Evolutionary conservation across 2,329 filamentous ascomycete genomes (phyloP), one percentile per base, ranked within the genome.

Genomic region (Sarocladium brachiariae): DNA sequence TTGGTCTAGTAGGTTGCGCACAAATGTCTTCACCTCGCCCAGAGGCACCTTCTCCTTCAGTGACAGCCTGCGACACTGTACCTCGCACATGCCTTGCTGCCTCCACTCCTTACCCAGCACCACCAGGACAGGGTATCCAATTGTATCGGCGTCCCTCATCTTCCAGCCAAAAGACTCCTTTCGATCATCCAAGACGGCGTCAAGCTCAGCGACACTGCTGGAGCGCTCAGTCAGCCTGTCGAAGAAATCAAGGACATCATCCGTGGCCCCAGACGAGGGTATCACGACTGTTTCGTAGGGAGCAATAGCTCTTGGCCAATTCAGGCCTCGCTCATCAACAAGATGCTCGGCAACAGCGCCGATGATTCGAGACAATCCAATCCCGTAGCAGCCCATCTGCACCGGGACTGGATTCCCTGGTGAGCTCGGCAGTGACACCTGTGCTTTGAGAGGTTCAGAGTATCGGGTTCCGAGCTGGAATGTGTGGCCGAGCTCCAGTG

Each of bases 331-430:
- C 2, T 75, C 62, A 57, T 95, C 89, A 0, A 82, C 76, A 9
- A 89, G 73, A 34, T 85, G 78, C 55, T 92, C 85, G 1, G 91
- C 91, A 1, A 93, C 81, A 1, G 93, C 89, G 8, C 86, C 90
- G 54, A 99, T 84, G 59, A 99, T 83, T 39, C 93, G 85, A 4
- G 90, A 95, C 16, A 99, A 82, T 2, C 93, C 93, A 54, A 99
- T 95, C 1, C 93, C 93, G 63, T 96, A 89, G 64, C 93, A 99
- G 51, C 93, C 93, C 93, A 99, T 99, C 56, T 95, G 82, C 61
- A 96, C 77, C 0, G 83, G 74, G 0, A 81, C 73, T 2, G 54
- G 58, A 24, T 56, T 57, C 10, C 58, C 58, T 18, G 62, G 59
- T 5, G 43, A 55, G 35, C 56, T 54, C 11, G 67, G 62, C 2